These are phyloP conservation scores for Nannochloris sp. DNA, from an alignment of 139 green algal species.

Conservation along the genomic window DNA sequence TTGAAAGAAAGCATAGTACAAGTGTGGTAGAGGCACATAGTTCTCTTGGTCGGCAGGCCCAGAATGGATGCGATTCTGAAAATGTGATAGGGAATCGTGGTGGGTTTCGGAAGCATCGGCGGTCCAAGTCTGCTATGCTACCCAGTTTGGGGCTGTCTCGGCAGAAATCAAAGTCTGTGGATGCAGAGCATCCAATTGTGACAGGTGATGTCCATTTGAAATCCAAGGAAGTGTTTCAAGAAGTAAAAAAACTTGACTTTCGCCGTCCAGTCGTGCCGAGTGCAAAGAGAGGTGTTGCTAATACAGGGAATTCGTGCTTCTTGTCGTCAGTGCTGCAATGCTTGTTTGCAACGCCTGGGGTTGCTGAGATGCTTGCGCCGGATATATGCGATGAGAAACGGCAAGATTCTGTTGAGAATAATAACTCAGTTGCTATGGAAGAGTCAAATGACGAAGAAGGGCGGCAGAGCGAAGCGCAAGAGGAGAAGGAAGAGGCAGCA, in stretches of 20 bases:
- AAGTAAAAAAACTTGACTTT: slow-evolving; percentile 1
- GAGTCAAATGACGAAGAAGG: not conserved
- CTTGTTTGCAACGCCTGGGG: slow-evolving; percentile 35
- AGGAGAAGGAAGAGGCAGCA: not conserved
- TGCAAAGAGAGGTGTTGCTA: not conserved
- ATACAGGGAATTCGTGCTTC: slow-evolving; percentile 56
- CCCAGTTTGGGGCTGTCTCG: not conserved
- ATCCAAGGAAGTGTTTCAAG: slow-evolving; percentile 1
- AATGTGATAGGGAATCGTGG: not conserved
- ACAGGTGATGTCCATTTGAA: not conserved
- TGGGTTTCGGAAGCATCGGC: not conserved
- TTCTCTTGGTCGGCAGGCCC: not conserved
- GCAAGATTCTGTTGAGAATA: not conserved
- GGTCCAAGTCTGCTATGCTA: not conserved
- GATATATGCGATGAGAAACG: not conserved
- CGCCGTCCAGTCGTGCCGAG: not conserved
- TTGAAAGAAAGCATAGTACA: too few relatives aligned
- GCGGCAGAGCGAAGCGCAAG: not conserved
- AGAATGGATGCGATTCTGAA: not conserved
- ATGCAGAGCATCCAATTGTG: not conserved
- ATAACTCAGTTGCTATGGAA: not conserved
- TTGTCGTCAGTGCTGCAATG: slow-evolving; percentile 52
- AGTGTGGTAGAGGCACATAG: not conserved
- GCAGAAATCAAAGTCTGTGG: not conserved
- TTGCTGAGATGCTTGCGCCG: slow-evolving; percentile 32